These are phyloP conservation scores for Paraurostyla sp. DNA, from an alignment of 73 alveolate species.

Conservation along the genomic window DNA sequence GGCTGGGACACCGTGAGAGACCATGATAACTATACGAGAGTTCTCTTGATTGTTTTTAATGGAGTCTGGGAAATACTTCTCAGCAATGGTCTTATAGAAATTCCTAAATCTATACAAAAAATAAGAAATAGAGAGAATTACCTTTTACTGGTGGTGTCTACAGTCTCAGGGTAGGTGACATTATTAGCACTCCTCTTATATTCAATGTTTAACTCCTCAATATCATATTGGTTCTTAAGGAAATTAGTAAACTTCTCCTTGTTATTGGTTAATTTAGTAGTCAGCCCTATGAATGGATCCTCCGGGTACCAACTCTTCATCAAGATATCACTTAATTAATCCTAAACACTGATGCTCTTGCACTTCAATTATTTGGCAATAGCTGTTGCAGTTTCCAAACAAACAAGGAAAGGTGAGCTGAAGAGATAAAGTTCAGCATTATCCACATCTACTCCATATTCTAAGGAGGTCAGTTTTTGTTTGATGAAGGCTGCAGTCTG, in stretches of 20 bases:
- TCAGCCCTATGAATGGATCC: conserved; percentile 7
- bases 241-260: neutral
- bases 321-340: neutral
- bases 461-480: neutral
- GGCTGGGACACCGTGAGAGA: conserved; percentile 26
- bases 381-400: conserved; percentile 13
- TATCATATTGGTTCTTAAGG: neutral
- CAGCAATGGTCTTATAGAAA: conserved; percentile 8
- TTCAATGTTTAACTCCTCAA: neutral
- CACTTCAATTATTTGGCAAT: conserved; percentile 8
- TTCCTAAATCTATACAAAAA: conserved; percentile 9
- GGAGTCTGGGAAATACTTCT: conserved; percentile 6
- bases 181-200: neutral
- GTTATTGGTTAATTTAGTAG: neutral
- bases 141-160: conserved; percentile 14
- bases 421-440: neutral
- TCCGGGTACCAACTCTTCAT: conserved; percentile 41
- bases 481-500: neutral
- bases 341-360: conserved; percentile 11
- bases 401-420: neutral
- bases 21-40: conserved; percentile 22
- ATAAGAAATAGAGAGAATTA: too few species aligned
- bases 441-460: neutral
- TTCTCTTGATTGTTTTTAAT: conserved; percentile 1
- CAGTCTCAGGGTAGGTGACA: conserved; percentile 16